These are phyloP conservation scores for Apiospora aurea DNA, from an alignment of 2,329 filamentous ascomycete genomes.

Conservation along the genomic window DNA sequence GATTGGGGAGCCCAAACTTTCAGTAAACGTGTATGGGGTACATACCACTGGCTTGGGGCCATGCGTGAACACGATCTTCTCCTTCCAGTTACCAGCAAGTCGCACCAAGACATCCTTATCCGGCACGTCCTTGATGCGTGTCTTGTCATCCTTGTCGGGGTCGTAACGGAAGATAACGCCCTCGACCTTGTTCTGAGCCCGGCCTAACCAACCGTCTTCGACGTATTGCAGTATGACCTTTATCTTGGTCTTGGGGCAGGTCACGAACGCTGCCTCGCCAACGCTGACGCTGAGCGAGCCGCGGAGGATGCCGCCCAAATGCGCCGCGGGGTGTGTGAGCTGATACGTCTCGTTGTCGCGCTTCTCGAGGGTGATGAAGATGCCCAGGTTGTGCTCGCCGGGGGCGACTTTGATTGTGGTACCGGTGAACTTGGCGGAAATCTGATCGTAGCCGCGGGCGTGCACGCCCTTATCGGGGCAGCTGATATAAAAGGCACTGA, in stretches of 20 bases:
- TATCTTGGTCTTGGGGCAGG: constrained; percentile 86
- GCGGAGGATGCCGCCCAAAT: constrained; percentile 85
- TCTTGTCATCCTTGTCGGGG: constrained; percentile 82
- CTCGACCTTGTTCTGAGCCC: constrained; percentile 88
- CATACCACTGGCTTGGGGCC: constrained; percentile 68
- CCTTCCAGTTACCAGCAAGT: constrained; percentile 87
- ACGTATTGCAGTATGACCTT: constrained; percentile 93
- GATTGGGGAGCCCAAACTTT: background rate
- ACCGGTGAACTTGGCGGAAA: constrained; percentile 97
- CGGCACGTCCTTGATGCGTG: constrained; percentile 82
- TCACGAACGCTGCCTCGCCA: constrained; percentile 86
- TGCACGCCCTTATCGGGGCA: constrained; percentile 90
- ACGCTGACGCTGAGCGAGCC: constrained; percentile 91
- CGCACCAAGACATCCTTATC: constrained; percentile 83
- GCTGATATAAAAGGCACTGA: constrained; percentile 93
- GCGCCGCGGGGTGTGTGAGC: constrained; percentile 91
- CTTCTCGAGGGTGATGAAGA: constrained; percentile 87
- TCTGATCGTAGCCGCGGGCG: constrained; percentile 91
- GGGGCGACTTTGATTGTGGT: constrained; percentile 91
- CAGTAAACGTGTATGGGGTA: constrained; percentile 33
- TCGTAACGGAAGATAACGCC: constrained; percentile 93
- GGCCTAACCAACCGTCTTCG: constrained; percentile 94
- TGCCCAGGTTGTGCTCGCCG: constrained; percentile 92
- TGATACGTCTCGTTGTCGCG: constrained; percentile 91
- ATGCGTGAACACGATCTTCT: constrained; percentile 68